phyloP scores from a whole-genome alignment of 2,329 filamentous ascomycete genomes.

The Alternaria sp. region DNA sequence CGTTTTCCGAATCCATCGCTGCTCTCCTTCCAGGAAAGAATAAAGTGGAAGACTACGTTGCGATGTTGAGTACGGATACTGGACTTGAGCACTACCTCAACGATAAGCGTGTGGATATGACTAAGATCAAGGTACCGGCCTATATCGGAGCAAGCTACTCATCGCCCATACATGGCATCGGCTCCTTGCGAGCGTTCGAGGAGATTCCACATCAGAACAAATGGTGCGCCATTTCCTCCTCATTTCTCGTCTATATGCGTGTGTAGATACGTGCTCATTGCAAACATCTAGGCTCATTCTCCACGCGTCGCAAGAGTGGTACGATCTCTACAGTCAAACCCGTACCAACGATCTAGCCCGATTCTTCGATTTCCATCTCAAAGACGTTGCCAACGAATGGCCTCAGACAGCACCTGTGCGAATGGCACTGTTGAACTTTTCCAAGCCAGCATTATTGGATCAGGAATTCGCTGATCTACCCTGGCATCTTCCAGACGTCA shows the following conservation, averaged over 20 bases:
- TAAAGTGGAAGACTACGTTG: constrained; percentile 5
- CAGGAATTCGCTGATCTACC: neutral
- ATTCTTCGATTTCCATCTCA: constrained; percentile 60
- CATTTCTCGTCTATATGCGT: neutral
- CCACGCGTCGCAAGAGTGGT: constrained; percentile 26
- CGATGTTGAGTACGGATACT: constrained; percentile 9
- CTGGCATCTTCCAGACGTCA: too few relatives aligned
- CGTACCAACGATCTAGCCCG: constrained; percentile 20
- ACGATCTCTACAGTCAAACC: constrained; percentile 21
- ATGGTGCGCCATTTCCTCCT: neutral
- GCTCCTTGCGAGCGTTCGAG: constrained; percentile 19
- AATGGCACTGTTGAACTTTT: constrained; percentile 41
- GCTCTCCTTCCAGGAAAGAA: constrained; percentile 8
- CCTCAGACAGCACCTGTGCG: constrained; percentile 58
- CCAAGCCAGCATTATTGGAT: neutral
- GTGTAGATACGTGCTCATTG: neutral
- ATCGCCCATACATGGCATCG: constrained; percentile 18
- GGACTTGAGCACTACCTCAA: constrained; percentile 15
- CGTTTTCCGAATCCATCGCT: neutral
- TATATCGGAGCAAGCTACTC: constrained; percentile 25
- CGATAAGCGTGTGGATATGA: constrained; percentile 19
- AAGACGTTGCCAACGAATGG: constrained; percentile 57
- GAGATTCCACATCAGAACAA: constrained; percentile 6
- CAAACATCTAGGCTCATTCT: constrained; percentile 15
- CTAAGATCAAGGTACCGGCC: constrained; percentile 18